Percentiles rank a stretch among this genome's conserved stretches.
Evolutionary conservation across 2,329 filamentous ascomycete genomes (phyloP).

Genomic region (Phialophora verrucosa): DNA sequence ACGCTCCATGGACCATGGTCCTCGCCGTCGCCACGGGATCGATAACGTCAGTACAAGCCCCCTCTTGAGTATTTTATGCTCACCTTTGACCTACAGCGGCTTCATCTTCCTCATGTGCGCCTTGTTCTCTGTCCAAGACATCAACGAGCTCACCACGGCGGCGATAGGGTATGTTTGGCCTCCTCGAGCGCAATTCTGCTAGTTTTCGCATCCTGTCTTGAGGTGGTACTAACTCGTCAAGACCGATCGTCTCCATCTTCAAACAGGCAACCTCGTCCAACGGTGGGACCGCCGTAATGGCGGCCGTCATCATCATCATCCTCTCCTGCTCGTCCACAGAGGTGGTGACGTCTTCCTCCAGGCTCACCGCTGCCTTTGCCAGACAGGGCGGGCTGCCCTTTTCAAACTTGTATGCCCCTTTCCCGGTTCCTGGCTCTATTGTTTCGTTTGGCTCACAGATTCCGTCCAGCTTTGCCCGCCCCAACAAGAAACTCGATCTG

Average conservation of each 20-base stretch:
- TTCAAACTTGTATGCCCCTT: not conserved
- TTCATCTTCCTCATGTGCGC: conserved; percentile 69
- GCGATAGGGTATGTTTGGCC: no score
- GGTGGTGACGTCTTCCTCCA: conserved; percentile 68
- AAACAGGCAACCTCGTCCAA: conserved; percentile 67
- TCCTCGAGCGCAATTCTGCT: no score
- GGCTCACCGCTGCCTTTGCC: conserved; percentile 71
- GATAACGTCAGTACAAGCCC: conserved; percentile 48
- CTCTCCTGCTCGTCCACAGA: conserved; percentile 47
- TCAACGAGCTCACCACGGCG: no score
- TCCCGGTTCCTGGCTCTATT: not conserved
- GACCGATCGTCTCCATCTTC: conserved; percentile 47
- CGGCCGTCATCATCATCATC: conserved; percentile 63
- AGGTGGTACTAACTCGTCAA: no score
- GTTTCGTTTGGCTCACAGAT: not conserved
- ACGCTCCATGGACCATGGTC: conserved; percentile 70
- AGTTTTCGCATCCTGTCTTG: no score
- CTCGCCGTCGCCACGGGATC: conserved; percentile 67
- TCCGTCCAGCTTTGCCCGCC: not conserved
- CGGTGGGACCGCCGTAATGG: conserved; percentile 64
- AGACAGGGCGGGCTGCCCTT: conserved; percentile 59
- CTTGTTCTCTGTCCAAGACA: conserved; percentile 46
- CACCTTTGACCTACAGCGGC: conserved; percentile 41
- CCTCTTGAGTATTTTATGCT: conserved; percentile 49
- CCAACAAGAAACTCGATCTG: not conserved